phyloP scores from a whole-genome alignment of 2,329 filamentous ascomycete species.

The Fusarium verticillioides region DNA sequence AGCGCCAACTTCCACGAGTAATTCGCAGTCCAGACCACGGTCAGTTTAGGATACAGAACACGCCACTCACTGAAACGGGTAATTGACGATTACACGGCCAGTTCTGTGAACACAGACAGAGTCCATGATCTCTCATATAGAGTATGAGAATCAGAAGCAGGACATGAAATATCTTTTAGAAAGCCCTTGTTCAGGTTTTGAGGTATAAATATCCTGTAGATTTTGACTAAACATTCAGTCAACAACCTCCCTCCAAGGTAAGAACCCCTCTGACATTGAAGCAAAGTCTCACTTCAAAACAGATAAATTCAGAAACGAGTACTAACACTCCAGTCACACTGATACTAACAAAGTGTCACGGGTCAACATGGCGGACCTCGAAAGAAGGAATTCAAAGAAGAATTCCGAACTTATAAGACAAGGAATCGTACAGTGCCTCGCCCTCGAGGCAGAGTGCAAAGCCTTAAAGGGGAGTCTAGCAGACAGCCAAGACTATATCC shows the following conservation, averaged over 20 bases:
- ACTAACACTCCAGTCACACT: no score
- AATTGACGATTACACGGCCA: rapidly evolving
- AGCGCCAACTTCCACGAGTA: rapidly evolving
- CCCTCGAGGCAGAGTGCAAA: not conserved
- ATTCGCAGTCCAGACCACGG: rapidly evolving
- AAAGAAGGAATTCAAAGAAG: rapidly evolving
- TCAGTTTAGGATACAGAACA: not conserved
- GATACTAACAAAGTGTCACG: rapidly evolving
- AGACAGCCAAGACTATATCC: rapidly evolving
- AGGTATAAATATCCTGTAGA: not conserved
- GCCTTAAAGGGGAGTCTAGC: rapidly evolving
- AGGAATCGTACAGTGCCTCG: not conserved
- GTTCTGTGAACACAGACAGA: rapidly evolving
- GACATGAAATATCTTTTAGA: rapidly evolving
- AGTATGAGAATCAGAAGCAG: no score
- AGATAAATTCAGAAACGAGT: rapidly evolving
- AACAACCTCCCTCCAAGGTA: no score
- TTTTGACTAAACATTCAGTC: rapidly evolving
- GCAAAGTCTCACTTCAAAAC: not conserved
- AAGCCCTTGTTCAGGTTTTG: rapidly evolving
- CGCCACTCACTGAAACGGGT: rapidly evolving
- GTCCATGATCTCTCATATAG: rapidly evolving
- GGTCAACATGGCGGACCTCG: not conserved
- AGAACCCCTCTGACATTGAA: not conserved
- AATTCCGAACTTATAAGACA: not conserved